Evolutionary conservation across 192 early-diverging fungal species (phyloP), one percentile per base, ranked within the genome.

Genomic region (Coemansia furcata): DNA sequence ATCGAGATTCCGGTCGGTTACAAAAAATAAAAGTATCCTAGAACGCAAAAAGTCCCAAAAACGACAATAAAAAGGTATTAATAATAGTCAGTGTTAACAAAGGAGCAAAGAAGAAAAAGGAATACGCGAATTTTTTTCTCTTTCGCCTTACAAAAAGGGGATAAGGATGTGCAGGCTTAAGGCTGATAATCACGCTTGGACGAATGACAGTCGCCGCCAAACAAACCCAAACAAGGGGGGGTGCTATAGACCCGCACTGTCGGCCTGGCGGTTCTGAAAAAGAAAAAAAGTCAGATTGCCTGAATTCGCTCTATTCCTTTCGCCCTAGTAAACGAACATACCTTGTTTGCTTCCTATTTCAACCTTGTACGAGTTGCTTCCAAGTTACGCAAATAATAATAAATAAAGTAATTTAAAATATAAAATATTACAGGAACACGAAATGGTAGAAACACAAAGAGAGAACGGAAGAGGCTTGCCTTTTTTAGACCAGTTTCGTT

Each of bases 41-140:
- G 67, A 85, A 84, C 39, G 76, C 23, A 26, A 84, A 44, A 77
- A 83, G 63, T 73, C 82, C 50, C 87, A 89, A 73, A 83, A 68
- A 85, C 78, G 81, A 81, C 36, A 52, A 65, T 54, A 63, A 33
- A 43, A 57, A 43, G 35, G 59, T 43, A 37, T 61, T 43, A 58
- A 37, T 59, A 60, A 43, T 52, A 63, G 61, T 49, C 66, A 46
- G 40, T 42, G 37, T 10, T 59, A 33, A 37, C 35, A 65, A 62
- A 71, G 49, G n/a, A 30, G 42, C 1, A 29, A 35, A 29, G 42
- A 58, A 43, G 62, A 50, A 55, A 67, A 50, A 44, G 55, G 4
- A 65, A 63, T 57, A 33, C 39, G 54, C 54, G 54, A 57, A 32
- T 57, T 57, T 57, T 57, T 54, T 57, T 55, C 10, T 54, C n/a